Base-by-base conservation (phyloP, 441 rosid species). In the Capsella rubella region DNA sequence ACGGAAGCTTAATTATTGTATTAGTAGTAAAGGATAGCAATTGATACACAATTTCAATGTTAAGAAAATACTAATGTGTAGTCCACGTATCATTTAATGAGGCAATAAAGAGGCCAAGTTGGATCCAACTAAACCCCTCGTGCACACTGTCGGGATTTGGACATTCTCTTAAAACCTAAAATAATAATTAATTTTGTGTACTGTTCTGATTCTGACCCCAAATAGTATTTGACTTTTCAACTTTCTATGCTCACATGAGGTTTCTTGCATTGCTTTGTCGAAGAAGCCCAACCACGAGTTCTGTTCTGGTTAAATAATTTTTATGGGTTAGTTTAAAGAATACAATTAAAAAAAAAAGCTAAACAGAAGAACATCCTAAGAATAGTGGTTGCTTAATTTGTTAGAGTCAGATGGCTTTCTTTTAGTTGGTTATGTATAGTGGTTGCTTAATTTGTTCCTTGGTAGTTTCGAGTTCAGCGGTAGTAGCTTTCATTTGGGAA, bases 121-220 rank as follows among this genome's bases (percentile, higher is more conserved):
- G 80, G 76, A 76, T 76, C 76, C 80, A 76, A 76, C 72, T 57
- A 76, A 76, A 56, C 72, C 76, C 72, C 80, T 64, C 80, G 80
- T 76, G 72, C 72, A 70, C 62, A 70, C 74, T 76, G 80, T 76
- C 80, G 80, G 80, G 67, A 56, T 76, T 57, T 56, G 67, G 80
- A 71, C 80, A 76, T 76, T 76, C 80, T 76, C 67, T 54, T 68
- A 14, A 16, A 64, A 57, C 46, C 67, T 57, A 21, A 21, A 21
- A 31, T 42, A 66, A 3, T 51, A 67, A 59, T 67, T 10, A 51
- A 40, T 45, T 40, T 21, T 21, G 25, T 57, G 21, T 66, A 45
- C 61, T 59, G 31, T 39, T 29, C 45, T 62, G 56, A 64, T 49
- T 50, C 59, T 63, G 75, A 76, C 66, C 75, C 45, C 65, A 55